Conservation (phyloP, 176 grass and related monocot species). For the Avena atlantica region DNA sequence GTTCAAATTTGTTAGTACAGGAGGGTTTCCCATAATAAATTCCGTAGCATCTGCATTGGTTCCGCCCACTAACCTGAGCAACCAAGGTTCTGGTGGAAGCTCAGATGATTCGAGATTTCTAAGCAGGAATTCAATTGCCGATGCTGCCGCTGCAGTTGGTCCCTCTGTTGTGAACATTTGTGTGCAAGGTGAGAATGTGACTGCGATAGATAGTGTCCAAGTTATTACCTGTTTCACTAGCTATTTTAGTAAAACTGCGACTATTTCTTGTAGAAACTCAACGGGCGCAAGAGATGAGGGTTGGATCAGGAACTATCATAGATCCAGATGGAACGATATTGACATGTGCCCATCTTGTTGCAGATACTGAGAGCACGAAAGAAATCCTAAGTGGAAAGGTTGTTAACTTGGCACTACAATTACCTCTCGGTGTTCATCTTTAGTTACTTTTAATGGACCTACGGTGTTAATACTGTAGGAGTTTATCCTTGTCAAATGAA, state of each 20-base stretch:
- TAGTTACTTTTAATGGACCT: background rate
- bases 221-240: background rate
- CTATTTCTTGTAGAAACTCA: conserved; percentile 51
- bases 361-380: conserved; percentile 44
- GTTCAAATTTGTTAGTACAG: conserved; percentile 29
- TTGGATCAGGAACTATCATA: conserved; percentile 88
- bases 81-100: conserved; percentile 48
- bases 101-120: conserved; percentile 61
- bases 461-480: background rate
- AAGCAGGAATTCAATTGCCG: conserved; percentile 66
- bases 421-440: conserved; percentile 17
- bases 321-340: conserved; percentile 83
- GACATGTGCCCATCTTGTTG: conserved; percentile 88
- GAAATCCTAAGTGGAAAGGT: conserved; percentile 56
- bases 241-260: conserved; percentile 25
- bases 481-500: background rate
- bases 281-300: conserved; percentile 35
- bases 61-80: conserved; percentile 36
- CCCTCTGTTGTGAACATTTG: conserved; percentile 85
- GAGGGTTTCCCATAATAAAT: conserved; percentile 38
- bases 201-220: background rate
- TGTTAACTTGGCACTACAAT: conserved; percentile 28
- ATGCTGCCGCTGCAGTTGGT: conserved; percentile 69
- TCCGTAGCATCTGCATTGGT: conserved; percentile 43
- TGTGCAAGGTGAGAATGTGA: conserved; percentile 46